phyloP scores from a whole-genome alignment of 2,329 filamentous ascomycete species.

The Trichoderma afroharzianum region DNA sequence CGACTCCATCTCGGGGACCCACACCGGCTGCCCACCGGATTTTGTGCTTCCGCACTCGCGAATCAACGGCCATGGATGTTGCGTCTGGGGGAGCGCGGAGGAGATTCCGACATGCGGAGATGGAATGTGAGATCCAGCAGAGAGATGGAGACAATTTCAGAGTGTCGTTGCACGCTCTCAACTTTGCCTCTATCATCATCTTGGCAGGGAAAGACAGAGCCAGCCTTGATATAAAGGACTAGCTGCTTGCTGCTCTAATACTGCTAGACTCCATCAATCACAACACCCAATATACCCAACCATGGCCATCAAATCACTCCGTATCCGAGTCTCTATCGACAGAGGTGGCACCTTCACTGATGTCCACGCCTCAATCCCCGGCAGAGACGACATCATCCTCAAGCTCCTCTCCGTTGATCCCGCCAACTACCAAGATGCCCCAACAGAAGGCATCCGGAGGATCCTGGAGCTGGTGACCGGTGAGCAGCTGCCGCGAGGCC shows the following conservation, averaged over 20 bases:
- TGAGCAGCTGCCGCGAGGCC: slow-evolving; percentile 32
- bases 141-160: not conserved
- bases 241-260: not conserved
- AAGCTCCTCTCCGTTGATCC: slow-evolving; percentile 72
- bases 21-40: not conserved
- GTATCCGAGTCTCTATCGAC: slow-evolving; percentile 34
- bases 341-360: slow-evolving; percentile 61
- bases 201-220: not conserved
- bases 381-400: slow-evolving; percentile 64
- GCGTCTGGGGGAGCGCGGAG: not conserved
- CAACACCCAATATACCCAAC: slow-evolving; percentile 7
- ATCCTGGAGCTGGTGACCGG: slow-evolving; percentile 35
- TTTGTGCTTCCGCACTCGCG: not conserved
- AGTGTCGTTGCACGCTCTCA: not conserved
- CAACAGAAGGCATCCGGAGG: slow-evolving; percentile 65
- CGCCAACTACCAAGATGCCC: slow-evolving; percentile 68
- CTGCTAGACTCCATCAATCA: not conserved
- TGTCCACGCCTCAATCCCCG: slow-evolving; percentile 62
- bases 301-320: slow-evolving; percentile 25
- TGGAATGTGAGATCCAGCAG: not conserved
- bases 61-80: not conserved
- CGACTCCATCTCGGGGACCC: slow-evolving; percentile 15
- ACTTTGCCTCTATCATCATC: not conserved
- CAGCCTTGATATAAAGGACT: not conserved
- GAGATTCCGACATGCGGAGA: not conserved